Evolutionary conservation across 129 eudicot species (phyloP).

Genomic region (Flaveria sonorensis): DNA sequence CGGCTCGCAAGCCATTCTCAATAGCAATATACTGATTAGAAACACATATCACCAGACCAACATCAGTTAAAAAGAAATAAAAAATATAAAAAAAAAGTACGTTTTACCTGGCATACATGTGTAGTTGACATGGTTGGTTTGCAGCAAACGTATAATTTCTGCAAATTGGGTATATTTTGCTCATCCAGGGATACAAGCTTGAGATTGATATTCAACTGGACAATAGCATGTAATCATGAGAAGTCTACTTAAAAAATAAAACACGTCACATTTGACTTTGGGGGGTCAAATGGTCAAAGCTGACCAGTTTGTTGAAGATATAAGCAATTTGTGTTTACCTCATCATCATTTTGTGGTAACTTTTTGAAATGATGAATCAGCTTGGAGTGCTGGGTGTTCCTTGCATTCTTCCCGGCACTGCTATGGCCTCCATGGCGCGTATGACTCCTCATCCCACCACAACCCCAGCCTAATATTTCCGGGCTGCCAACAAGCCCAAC

Average conservation of each 20-base stretch:
- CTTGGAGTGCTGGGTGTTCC: constrained; percentile 54
- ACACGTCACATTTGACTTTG: constrained; percentile 1
- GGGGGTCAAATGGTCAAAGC: background rate
- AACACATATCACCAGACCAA: constrained; percentile 21
- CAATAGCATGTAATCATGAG: constrained; percentile 13
- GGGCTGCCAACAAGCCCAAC: constrained; percentile 35
- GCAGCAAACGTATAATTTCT: constrained; percentile 60
- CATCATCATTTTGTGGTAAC: constrained; percentile 49
- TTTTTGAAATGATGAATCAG: constrained; percentile 54
- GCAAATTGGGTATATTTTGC: constrained; percentile 53
- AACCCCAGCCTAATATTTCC: constrained; percentile 72
- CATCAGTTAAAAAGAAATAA: constrained; percentile 8
- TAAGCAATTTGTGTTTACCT: constrained; percentile 43
- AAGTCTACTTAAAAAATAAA: background rate
- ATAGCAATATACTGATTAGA: constrained; percentile 57
- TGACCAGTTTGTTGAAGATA: background rate
- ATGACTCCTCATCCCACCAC: constrained; percentile 78
- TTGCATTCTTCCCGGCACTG: constrained; percentile 52
- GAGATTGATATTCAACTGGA: constrained; percentile 59
- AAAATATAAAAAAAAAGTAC: background rate
- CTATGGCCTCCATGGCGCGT: constrained; percentile 63
- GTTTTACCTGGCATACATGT: constrained; percentile 53
- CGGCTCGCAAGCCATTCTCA: constrained; percentile 45
- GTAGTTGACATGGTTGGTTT: constrained; percentile 45
- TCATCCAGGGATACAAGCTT: constrained; percentile 56